Conservation (phyloP, 768 basidiomycete genomes). For the Krasilnikovozyma curviuscula region DNA sequence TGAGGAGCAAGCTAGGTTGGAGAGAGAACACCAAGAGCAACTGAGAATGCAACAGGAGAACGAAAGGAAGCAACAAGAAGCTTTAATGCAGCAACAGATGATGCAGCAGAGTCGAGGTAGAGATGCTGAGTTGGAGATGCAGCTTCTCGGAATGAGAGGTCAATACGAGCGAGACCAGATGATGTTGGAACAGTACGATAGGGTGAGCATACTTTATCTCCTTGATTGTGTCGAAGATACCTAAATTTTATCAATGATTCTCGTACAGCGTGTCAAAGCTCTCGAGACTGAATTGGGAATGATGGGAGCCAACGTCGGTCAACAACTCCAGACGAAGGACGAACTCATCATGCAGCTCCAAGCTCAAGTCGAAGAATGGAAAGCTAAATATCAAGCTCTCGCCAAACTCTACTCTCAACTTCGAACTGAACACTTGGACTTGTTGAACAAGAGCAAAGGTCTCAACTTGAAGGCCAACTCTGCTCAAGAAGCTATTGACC, state of each 20-base stretch:
- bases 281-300: constrained; percentile 72
- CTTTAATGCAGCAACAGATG: constrained; percentile 50
- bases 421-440: constrained; percentile 88
- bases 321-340: constrained; percentile 79
- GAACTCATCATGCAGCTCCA: constrained; percentile 88
- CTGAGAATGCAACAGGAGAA: constrained; percentile 73
- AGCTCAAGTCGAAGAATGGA: constrained; percentile 90
- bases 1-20: constrained; percentile 58
- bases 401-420: constrained; percentile 98
- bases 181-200: constrained; percentile 90
- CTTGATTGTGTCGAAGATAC: background rate
- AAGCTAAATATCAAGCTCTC: constrained; percentile 94
- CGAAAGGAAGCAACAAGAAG: constrained; percentile 73
- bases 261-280: constrained; percentile 68
- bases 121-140: constrained; percentile 63
- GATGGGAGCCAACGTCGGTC: constrained; percentile 52
- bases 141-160: constrained; percentile 78
- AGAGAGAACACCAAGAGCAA: constrained; percentile 71
- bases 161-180: constrained; percentile 98
- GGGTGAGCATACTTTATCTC: constrained; percentile 35
- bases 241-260: constrained; percentile 9
- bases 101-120: constrained; percentile 46
- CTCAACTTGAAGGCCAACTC: constrained; percentile 96
- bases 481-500: constrained; percentile 91
- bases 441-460: constrained; percentile 90